Evolutionary conservation across 2,329 filamentous ascomycete genomes (phyloP).

Genomic region (Aspergillus versicolor): DNA sequence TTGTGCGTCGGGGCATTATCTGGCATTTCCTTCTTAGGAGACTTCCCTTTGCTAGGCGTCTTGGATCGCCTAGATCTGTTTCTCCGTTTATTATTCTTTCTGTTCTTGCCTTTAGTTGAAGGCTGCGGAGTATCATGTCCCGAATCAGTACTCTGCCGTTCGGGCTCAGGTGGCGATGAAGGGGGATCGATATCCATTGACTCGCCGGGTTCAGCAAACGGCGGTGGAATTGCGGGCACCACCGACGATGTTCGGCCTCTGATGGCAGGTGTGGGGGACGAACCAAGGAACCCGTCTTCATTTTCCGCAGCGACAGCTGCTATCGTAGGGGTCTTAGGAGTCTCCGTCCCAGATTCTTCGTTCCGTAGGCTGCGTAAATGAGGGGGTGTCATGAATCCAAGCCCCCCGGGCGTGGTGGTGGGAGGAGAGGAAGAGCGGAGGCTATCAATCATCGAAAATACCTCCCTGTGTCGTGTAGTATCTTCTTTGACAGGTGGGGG

Average conservation of each 20-base stretch:
- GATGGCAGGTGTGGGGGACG: constrained; percentile 53
- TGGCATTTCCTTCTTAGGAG: constrained; percentile 2
- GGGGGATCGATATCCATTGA: constrained; percentile 29
- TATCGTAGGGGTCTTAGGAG: constrained; percentile 44
- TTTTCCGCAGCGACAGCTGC: constrained; percentile 36
- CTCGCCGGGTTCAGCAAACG: constrained; percentile 31
- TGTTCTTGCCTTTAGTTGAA: constrained; percentile 10
- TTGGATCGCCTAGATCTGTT: constrained; percentile 16
- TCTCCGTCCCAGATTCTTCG: constrained; percentile 24
- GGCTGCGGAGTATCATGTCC: constrained; percentile 9
- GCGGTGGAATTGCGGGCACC: constrained; percentile 33
- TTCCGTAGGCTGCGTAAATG: constrained; percentile 28
- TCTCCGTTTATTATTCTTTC: constrained; percentile 15
- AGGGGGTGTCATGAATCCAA: constrained; percentile 30
- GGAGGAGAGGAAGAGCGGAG: constrained; percentile 53
- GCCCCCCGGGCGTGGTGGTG: constrained; percentile 25
- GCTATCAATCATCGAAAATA: constrained; percentile 66
- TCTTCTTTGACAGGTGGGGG: constrained; percentile 57
- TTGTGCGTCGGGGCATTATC: not conserved
- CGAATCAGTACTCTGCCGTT: constrained; percentile 23
- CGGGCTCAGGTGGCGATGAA: constrained; percentile 37
- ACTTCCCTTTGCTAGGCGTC: not conserved
- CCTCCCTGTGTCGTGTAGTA: constrained; percentile 66
- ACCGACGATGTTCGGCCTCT: constrained; percentile 29
- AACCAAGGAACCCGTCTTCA: constrained; percentile 49